A percentile compares a stretch with the other conserved stretches of the same genome.
These are phyloP conservation scores for Sinapis alba DNA, from an alignment of 441 rosid species.

Conservation along the genomic window DNA sequence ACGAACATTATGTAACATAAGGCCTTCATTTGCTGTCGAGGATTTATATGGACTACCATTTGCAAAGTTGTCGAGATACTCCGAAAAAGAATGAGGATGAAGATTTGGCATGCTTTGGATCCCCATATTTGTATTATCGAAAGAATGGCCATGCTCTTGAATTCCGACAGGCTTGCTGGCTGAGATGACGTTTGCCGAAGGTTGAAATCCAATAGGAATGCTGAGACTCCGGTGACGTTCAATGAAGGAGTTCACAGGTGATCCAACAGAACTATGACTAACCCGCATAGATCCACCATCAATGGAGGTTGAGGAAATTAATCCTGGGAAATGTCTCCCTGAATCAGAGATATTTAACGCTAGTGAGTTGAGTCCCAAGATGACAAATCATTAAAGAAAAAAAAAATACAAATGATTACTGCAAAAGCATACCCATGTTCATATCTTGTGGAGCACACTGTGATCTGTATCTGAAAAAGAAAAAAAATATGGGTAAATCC, in stretches of 20 bases:
- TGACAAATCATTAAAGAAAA: conserved; percentile 23
- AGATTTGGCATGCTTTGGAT: conserved; percentile 53
- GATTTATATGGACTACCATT: conserved; percentile 52
- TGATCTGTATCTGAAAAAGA: conserved; percentile 52
- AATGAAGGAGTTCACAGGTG: conserved; percentile 46
- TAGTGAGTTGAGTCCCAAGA: neutral
- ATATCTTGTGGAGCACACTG: conserved; percentile 57
- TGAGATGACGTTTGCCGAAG: conserved; percentile 48
- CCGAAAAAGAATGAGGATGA: conserved; percentile 68
- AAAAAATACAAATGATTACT: neutral
- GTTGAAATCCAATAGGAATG: conserved; percentile 46
- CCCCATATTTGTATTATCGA: conserved; percentile 52
- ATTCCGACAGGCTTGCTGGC: conserved; percentile 49
- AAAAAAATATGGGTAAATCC: conserved; percentile 16
- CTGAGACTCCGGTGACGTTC: conserved; percentile 53
- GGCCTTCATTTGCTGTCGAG: conserved; percentile 58
- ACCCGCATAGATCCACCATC: conserved; percentile 51
- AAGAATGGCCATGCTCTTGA: conserved; percentile 44
- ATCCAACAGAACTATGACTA: conserved; percentile 40
- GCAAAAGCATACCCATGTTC: conserved; percentile 57
- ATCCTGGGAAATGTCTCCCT: conserved; percentile 45
- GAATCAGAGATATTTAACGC: conserved; percentile 24
- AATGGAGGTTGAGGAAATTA: conserved; percentile 42
- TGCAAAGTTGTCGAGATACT: conserved; percentile 50
- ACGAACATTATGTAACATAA: conserved; percentile 56